Percentiles rank a stretch among this genome's conserved stretches.
phyloP scores from a whole-genome alignment of 2,329 filamentous ascomycete genomes.

The Aspergillus fischeri region DNA sequence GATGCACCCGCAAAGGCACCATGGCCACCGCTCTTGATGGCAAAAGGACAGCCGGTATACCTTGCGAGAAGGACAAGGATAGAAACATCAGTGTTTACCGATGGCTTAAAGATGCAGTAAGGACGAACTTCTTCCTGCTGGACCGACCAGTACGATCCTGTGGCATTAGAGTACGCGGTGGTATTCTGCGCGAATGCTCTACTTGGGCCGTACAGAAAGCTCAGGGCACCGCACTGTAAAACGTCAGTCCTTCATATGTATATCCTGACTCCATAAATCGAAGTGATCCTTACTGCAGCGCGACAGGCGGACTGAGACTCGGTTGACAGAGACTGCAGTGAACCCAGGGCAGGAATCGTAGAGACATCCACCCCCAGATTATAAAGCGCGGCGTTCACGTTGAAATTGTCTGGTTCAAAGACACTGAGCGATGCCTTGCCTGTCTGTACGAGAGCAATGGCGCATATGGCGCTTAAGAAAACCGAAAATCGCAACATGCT shows the following conservation, averaged over 20 bases:
- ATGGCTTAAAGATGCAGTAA: slow-evolving; percentile 31
- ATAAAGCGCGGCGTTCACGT: background rate
- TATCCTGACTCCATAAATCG: too few relatives aligned
- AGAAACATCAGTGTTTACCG: slow-evolving; percentile 26
- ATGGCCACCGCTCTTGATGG: slow-evolving; percentile 56
- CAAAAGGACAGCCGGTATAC: slow-evolving; percentile 42
- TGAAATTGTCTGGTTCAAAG: background rate
- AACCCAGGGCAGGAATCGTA: background rate
- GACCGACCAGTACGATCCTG: slow-evolving; percentile 31
- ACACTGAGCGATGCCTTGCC: background rate
- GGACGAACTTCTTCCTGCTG: slow-evolving; percentile 35
- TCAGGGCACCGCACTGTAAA: slow-evolving; percentile 11
- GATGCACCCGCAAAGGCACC: slow-evolving; percentile 53
- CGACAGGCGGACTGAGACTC: background rate
- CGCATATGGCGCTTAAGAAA: background rate
- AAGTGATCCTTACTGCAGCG: too few relatives aligned
- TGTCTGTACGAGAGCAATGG: background rate
- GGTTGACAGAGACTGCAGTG: background rate
- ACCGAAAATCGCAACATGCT: background rate
- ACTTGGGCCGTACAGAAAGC: slow-evolving; percentile 10
- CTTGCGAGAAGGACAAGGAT: slow-evolving; percentile 28
- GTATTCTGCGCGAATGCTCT: slow-evolving; percentile 14
- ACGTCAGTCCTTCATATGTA: background rate
- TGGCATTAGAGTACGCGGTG: slow-evolving; percentile 17
- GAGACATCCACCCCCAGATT: background rate